phyloP scores from a whole-genome alignment of 78 protist species.

The slime mould (Dictyostelium discoideum) region DNA sequence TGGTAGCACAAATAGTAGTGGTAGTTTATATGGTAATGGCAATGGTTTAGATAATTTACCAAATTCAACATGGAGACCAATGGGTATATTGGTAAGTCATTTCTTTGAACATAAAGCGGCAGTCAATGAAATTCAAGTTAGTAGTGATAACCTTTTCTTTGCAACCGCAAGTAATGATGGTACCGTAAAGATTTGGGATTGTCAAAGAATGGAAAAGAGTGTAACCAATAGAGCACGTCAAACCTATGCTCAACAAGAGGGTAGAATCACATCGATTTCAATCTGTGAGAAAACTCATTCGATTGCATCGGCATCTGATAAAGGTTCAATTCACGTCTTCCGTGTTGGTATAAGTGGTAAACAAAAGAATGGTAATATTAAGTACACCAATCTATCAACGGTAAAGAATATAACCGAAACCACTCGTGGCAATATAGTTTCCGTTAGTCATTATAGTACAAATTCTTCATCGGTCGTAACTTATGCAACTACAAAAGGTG shows the following conservation, averaged over 20 bases:
- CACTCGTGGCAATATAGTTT: constrained; percentile 51
- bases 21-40: neutral
- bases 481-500: constrained; percentile 80
- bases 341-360: constrained; percentile 69
- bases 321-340: constrained; percentile 78
- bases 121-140: constrained; percentile 84
- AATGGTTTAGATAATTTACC: neutral
- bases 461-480: constrained; percentile 76
- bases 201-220: constrained; percentile 80
- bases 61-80: constrained; percentile 77
- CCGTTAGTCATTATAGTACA: constrained; percentile 57
- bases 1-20: neutral
- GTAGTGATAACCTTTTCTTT: constrained; percentile 83
- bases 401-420: constrained; percentile 27
- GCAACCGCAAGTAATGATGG: constrained; percentile 88
- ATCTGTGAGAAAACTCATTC: constrained; percentile 81
- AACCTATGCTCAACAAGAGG: constrained; percentile 78
- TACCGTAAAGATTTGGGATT: constrained; percentile 89
- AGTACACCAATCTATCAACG: constrained; percentile 73
- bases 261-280: constrained; percentile 76
- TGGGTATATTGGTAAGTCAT: constrained; percentile 83
- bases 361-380: constrained; percentile 56
- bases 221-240: constrained; percentile 82
- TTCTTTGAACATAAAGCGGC: constrained; percentile 83
- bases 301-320: constrained; percentile 68